Conservation (phyloP, 1,139 yeast species). For the Yamadazyma taylorii region DNA sequence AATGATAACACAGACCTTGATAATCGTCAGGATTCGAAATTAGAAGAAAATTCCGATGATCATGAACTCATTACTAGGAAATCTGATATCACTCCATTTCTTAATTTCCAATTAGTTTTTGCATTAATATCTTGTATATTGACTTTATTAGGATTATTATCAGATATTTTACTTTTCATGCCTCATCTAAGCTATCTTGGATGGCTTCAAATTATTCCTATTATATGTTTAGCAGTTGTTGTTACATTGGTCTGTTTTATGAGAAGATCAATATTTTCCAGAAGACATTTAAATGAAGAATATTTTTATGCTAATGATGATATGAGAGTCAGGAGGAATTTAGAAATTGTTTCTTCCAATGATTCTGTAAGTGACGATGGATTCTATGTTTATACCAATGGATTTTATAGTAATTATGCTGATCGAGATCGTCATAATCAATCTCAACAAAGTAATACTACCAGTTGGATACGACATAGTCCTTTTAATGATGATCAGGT, state of each 20-base stretch:
- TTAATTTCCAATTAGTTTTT: constrained; percentile 34
- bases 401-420: constrained; percentile 30
- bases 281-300: constrained; percentile 38
- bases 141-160: constrained; percentile 40
- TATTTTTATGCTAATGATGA: constrained; percentile 34
- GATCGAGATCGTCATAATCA: constrained; percentile 16
- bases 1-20: too few relatives aligned
- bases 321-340: constrained; percentile 29
- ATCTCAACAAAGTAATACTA: constrained; percentile 16
- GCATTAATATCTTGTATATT: constrained; percentile 38
- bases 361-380: constrained; percentile 48
- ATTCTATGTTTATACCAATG: constrained; percentile 45
- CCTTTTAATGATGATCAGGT: constrained; percentile 21
- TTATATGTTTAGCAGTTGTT: constrained; percentile 34
- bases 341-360: constrained; percentile 18
- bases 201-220: constrained; percentile 46
- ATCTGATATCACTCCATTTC: constrained; percentile 27
- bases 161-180: constrained; percentile 42
- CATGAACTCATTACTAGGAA: constrained; percentile 6
- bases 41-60: neutral
- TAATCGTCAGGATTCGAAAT: too few relatives aligned
- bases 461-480: constrained; percentile 24
- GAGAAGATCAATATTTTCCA: constrained; percentile 38
- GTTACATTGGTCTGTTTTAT: constrained; percentile 42
- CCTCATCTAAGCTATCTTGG: constrained; percentile 44